Base-by-base conservation (phyloP, 306 rosid genomes). In the Clitoria ternatea region DNA sequence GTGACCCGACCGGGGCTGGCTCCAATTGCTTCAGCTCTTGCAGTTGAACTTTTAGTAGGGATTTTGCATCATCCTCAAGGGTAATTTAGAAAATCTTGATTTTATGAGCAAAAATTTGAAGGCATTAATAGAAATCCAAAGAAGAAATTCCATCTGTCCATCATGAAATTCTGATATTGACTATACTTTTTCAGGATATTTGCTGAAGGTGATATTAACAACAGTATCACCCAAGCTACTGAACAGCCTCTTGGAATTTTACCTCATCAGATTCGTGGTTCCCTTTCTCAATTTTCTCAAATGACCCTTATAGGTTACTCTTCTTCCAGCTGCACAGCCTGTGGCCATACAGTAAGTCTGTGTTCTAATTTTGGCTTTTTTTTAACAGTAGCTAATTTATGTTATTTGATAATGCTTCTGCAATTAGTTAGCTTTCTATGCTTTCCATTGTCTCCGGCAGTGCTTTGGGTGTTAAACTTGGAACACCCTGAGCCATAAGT, bases 1-100 rank as follows among this genome's bases (percentile, higher is more conserved):
- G 97, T 90, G 63, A 90, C 98, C 26, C 92, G 97, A 17, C 98
- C 98, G 1, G 98, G 97, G 61, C 96, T 94, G 52, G 96, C 98
- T 83, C 95, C 96, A 17, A 87, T 90, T 81, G 96, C 98, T 66
- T 90, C 98, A 6, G 88, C 98, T 39, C 93, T 90, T 61, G 95
- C 97, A 3, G 98, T 84, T 78, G 98, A 94, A 82, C 97, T 94
- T 84, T 69, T 94, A 59, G 84, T 94, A 10, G 89, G 92, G 48
- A 86, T 94, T 74, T 81, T 94, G 54, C 98, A 94, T 84, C 96
- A 94, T 66, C 98, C 95, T 71, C 77, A 80, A 39, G 95, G 97
- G 98, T 94, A 86, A 80, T 40, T 56, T 8, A 14, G 19, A 30
- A 36, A 50, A 47, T 64, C 22, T 52, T 44, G 30, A 29, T 56